These are phyloP conservation scores for Fusarium metavorans DNA, from an alignment of 2,329 filamentous ascomycete genomes.

Conservation along the genomic window DNA sequence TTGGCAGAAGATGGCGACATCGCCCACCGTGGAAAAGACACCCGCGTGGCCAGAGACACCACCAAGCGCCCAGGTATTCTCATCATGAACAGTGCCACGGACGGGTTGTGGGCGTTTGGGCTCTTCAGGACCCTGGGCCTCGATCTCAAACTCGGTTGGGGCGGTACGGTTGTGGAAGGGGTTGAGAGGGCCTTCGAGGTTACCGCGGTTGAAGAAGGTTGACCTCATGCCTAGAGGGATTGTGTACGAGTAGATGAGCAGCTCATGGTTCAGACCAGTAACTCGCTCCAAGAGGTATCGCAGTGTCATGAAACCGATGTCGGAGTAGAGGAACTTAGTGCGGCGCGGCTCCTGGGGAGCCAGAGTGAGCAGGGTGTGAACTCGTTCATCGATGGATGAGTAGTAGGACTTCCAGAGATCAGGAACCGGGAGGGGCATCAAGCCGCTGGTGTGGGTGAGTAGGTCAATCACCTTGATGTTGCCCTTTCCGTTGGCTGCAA, in stretches of 20 bases:
- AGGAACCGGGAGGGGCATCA: background rate
- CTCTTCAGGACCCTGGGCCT: slow-evolving; percentile 43
- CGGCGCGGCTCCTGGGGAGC: background rate
- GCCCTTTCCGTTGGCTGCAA: background rate
- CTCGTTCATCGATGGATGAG: slow-evolving; percentile 7
- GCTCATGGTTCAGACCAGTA: slow-evolving; percentile 50
- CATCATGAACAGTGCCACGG: slow-evolving; percentile 47
- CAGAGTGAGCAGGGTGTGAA: background rate
- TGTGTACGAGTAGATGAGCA: slow-evolving; percentile 51
- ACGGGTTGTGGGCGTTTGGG: slow-evolving; percentile 52
- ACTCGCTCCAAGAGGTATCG: slow-evolving; percentile 45
- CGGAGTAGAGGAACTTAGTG: slow-evolving; percentile 44
- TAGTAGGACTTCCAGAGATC: background rate
- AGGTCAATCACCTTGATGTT: background rate
- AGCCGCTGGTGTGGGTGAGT: background rate
- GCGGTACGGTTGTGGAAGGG: slow-evolving; percentile 11
- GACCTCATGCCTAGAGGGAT: slow-evolving; percentile 24
- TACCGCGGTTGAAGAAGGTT: slow-evolving; percentile 12
- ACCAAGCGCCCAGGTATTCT: background rate
- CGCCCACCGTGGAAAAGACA: background rate
- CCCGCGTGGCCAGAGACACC: background rate
- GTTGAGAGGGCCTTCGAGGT: slow-evolving; percentile 11
- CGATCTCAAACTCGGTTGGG: slow-evolving; percentile 13
- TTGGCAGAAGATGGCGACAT: background rate
- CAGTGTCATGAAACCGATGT: slow-evolving; percentile 47